These are phyloP conservation scores for Ampelocalamus luodianensis DNA, from an alignment of 176 grass and related monocot genomes.

Conservation along the genomic window DNA sequence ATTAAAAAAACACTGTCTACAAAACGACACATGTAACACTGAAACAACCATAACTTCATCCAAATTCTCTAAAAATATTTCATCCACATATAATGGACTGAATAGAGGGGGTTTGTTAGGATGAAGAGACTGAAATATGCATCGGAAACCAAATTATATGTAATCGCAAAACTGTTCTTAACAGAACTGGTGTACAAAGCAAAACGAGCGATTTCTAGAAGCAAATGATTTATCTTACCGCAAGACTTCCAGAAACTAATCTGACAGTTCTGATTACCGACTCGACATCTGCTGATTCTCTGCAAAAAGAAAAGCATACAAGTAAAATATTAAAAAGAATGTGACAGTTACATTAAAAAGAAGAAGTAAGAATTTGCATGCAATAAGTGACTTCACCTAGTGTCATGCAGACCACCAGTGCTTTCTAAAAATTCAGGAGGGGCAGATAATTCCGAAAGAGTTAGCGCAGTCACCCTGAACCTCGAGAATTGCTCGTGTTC, in stretches of 20 bases:
- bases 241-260: conserved; percentile 92
- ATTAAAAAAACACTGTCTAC: not conserved
- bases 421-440: conserved; percentile 91
- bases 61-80: not conserved
- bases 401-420: conserved; percentile 78
- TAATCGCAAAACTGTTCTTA: not conserved
- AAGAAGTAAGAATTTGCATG: conserved; percentile 26
- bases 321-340: conserved; percentile 21
- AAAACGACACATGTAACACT: not conserved
- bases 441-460: conserved; percentile 80
- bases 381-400: conserved; percentile 57
- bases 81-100: not conserved
- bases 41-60: conserved; percentile 9
- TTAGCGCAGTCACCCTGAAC: conserved; percentile 94
- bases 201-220: conserved; percentile 14
- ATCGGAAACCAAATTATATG: not conserved
- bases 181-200: not conserved
- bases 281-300: conserved; percentile 75
- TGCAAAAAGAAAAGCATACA: conserved; percentile 36
- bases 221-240: conserved; percentile 61
- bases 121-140: not conserved
- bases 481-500: conserved; percentile 99
- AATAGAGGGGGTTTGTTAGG: not conserved
- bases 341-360: not conserved
- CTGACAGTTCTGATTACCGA: conserved; percentile 76